These are phyloP conservation scores for Microsporum canis DNA, from an alignment of 2,329 filamentous ascomycete genomes.

Conservation along the genomic window DNA sequence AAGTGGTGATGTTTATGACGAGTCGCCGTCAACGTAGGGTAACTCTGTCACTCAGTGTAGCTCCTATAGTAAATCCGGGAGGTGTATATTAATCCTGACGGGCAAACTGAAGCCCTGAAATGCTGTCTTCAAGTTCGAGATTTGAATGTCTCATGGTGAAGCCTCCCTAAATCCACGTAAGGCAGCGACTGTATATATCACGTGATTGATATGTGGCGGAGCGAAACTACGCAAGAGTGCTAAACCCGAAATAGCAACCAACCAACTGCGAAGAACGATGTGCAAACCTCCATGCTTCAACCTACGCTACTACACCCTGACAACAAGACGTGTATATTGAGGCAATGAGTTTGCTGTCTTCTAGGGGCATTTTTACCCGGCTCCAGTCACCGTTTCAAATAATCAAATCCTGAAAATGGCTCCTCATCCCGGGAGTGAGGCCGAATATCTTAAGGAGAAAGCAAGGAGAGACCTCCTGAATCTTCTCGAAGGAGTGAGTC, in stretches of 20 bases:
- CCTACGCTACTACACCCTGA: not conserved
- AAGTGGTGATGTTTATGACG: not conserved
- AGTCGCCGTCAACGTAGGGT: not conserved
- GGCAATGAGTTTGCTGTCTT: not conserved
- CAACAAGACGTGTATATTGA: not conserved
- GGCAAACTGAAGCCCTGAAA: not conserved
- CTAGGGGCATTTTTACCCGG: not conserved
- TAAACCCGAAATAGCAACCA: not conserved
- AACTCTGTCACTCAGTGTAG: not conserved
- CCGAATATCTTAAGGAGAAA: constrained; percentile 39
- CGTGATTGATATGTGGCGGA: constrained; percentile 1
- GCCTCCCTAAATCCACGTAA: not conserved
- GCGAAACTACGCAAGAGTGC: not conserved
- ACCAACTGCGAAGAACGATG: not conserved
- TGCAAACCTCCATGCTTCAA: not conserved
- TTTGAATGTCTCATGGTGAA: not conserved
- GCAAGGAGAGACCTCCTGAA: constrained; percentile 80
- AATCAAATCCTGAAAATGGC: constrained; percentile 25
- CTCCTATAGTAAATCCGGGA: not conserved
- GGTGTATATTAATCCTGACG: not conserved
- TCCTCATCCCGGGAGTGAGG: constrained; percentile 34
- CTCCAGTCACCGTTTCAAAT: not conserved
- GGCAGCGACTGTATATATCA: not conserved
- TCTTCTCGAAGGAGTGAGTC: constrained; percentile 87
- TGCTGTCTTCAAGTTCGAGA: not conserved